A percentile compares a stretch with the other conserved stretches of the same genome.
These are phyloP conservation scores for Dujonia santamariae DNA, from an alignment of 1,139 yeast genomes.

Conservation along the genomic window DNA sequence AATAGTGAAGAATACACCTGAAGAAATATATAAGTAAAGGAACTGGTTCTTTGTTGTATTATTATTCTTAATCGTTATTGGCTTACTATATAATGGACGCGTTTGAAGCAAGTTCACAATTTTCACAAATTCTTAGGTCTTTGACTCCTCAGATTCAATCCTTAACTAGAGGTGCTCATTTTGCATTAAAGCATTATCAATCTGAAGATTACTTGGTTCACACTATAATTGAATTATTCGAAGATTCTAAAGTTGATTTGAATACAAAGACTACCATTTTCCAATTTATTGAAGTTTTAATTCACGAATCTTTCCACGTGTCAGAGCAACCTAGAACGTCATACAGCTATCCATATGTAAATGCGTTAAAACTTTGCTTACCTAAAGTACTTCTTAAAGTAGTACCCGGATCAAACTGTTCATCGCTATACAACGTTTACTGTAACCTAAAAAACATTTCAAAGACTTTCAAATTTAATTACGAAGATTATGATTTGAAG, in stretches of 20 bases:
- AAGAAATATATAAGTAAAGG: no score
- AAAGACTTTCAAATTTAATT: conserved; percentile 30
- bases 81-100: conserved; percentile 55
- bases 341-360: conserved; percentile 46
- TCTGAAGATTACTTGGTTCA: conserved; percentile 72
- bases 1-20: no score
- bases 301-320: conserved; percentile 33
- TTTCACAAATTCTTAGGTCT: conserved; percentile 55
- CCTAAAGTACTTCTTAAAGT: conserved; percentile 50
- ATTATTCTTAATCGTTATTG: background rate
- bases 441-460: conserved; percentile 38
- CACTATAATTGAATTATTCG: conserved; percentile 66
- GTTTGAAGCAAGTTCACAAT: conserved; percentile 72
- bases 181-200: conserved; percentile 57
- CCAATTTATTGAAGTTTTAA: conserved; percentile 63
- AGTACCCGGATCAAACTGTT: conserved; percentile 45
- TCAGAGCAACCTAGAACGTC: conserved; percentile 31
- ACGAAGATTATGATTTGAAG: conserved; percentile 20
- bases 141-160: conserved; percentile 63
- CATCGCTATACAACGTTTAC: conserved; percentile 49
- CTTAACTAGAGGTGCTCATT: conserved; percentile 54
- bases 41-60: no score
- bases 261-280: conserved; percentile 65
- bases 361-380: conserved; percentile 35
- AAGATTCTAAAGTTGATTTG: conserved; percentile 44